Evolutionary conservation across 177 flowering plant species (phyloP).

Genomic region (Vitis hybrid): DNA sequence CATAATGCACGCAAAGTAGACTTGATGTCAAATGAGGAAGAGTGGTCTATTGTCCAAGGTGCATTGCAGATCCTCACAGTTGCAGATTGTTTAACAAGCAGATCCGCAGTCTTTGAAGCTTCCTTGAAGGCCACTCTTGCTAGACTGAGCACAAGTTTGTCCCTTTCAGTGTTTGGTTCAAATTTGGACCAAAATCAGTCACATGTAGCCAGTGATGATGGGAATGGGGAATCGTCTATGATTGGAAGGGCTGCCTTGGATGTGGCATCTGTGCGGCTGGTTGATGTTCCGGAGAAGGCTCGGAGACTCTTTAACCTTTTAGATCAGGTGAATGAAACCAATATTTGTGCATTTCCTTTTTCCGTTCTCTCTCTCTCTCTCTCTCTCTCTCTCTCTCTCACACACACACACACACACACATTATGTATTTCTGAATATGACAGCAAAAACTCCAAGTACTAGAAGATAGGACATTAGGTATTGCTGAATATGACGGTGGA

Average conservation of each 20-base stretch:
- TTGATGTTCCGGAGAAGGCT: constrained; percentile 89
- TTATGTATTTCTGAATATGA: too few species aligned
- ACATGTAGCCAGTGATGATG: constrained; percentile 38
- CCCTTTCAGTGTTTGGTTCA: constrained; percentile 74
- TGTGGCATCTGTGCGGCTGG: constrained; percentile 78
- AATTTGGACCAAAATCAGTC: constrained; percentile 61
- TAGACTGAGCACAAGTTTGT: constrained; percentile 82
- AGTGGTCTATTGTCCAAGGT: constrained; percentile 99
- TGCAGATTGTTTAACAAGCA: constrained; percentile 89
- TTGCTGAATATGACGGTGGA: neutral
- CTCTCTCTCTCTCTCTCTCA: neutral
- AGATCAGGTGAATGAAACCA: constrained; percentile 59
- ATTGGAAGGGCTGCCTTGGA: constrained; percentile 84
- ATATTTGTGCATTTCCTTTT: neutral
- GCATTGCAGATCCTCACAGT: constrained; percentile 96
- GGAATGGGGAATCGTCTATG: constrained; percentile 43
- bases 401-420: too few species aligned
- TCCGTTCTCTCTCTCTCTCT: neutral
- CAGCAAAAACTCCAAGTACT: too few species aligned
- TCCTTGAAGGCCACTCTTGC: constrained; percentile 91
- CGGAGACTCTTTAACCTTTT: constrained; percentile 78
- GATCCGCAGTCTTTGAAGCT: constrained; percentile 98
- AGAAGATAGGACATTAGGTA: neutral
- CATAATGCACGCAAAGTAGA: constrained; percentile 61
- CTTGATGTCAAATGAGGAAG: constrained; percentile 83